Evolutionary conservation across 2,329 filamentous ascomycete genomes (phyloP).

Genomic region (Epichloe bromicola): DNA sequence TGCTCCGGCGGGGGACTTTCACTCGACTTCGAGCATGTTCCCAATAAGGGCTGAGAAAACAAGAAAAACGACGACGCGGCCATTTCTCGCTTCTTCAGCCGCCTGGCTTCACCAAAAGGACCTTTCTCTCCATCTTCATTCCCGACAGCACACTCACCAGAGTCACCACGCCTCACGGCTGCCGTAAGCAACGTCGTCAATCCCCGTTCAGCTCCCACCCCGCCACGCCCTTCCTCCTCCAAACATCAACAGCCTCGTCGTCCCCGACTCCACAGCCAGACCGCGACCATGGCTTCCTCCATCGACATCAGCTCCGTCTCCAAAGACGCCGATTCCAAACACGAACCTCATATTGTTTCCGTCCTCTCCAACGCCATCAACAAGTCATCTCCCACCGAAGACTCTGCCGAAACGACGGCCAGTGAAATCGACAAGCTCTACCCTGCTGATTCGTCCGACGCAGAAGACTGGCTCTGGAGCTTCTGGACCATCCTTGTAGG

Average conservation of each 20-base stretch:
- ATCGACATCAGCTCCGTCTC: constrained; percentile 2
- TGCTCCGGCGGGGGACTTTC: no score
- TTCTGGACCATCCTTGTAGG: constrained; percentile 17
- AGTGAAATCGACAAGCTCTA: constrained; percentile 15
- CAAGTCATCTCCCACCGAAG: constrained; percentile 5
- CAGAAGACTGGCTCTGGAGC: constrained; percentile 17
- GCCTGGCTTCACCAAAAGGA: no score
- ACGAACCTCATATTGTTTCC: constrained; percentile 10
- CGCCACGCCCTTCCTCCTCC: neutral
- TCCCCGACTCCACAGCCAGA: neutral
- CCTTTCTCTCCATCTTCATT: neutral
- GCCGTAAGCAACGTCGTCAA: neutral
- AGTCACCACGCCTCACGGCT: neutral
- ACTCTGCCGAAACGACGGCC: constrained; percentile 12
- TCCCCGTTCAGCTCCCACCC: neutral
- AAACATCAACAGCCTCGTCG: neutral
- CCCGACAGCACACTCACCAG: no score
- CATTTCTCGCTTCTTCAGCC: neutral
- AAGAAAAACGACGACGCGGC: neutral
- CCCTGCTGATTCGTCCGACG: constrained; percentile 6
- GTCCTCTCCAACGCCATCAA: constrained; percentile 15
- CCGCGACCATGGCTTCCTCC: constrained; percentile 1
- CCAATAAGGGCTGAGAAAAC: neutral
- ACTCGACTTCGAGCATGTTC: neutral
- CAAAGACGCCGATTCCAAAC: constrained; percentile 1